phyloP scores from a whole-genome alignment of 306 rosid species.

The Casuarina cunninghamiana region DNA sequence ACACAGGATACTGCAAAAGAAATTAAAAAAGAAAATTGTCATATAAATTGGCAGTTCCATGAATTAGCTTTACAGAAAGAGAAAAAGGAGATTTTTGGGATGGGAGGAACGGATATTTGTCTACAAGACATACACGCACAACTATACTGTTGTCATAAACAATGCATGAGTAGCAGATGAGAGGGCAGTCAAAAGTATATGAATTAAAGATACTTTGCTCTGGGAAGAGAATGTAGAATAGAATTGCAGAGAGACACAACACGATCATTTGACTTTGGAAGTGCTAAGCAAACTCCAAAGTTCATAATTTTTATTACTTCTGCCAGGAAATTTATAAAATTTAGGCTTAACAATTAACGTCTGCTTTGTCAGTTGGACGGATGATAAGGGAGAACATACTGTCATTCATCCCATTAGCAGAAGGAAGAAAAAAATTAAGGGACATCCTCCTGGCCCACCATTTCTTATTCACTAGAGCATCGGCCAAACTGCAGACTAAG shows the following conservation, averaged over 20 bases:
- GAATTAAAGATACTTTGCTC: neutral
- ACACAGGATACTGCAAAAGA: conserved; percentile 84
- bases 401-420: neutral
- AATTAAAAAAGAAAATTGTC: conserved; percentile 28
- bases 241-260: conserved; percentile 6
- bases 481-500: neutral
- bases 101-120: neutral
- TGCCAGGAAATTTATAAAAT: neutral
- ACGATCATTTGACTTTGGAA: neutral
- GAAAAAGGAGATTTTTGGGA: neutral
- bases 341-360: neutral
- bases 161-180: neutral
- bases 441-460: neutral
- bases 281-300: neutral
- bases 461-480: neutral
- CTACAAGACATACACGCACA: neutral
- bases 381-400: neutral
- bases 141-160: neutral
- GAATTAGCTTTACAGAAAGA: neutral
- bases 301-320: neutral
- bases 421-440: neutral
- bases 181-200: conserved; percentile 9
- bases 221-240: conserved; percentile 4
- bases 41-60: conserved; percentile 23
- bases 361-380: neutral